Percentiles rank a stretch among this genome's conserved stretches.
phyloP scores from a whole-genome alignment of 2,329 filamentous ascomycete species.

The Fonsecaea multimorphosa region DNA sequence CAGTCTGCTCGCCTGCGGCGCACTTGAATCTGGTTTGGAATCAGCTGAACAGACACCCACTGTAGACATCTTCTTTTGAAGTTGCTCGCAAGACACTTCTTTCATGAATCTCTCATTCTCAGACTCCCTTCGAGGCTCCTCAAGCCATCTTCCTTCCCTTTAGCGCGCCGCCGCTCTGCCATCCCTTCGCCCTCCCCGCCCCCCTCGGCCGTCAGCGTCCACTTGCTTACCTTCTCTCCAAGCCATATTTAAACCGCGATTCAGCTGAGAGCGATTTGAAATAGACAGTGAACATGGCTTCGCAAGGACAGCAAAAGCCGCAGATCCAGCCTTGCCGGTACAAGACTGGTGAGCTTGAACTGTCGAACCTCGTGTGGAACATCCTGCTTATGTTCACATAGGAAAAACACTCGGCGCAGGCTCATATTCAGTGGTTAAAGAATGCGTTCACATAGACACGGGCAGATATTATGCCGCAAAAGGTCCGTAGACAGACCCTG shows the following conservation, averaged over 20 bases:
- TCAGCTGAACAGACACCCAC: constrained; percentile 17
- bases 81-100: neutral
- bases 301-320: constrained; percentile 46
- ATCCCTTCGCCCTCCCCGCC: neutral
- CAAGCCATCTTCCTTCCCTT: neutral
- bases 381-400: constrained; percentile 24
- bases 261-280: neutral
- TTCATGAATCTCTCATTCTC: neutral
- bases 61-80: constrained; percentile 1
- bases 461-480: constrained; percentile 98
- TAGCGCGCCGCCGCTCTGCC: too few relatives aligned
- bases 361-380: neutral
- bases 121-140: neutral
- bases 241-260: neutral
- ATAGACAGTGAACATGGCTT: constrained; percentile 2
- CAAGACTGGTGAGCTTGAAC: constrained; percentile 70
- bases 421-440: constrained; percentile 97
- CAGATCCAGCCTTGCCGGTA: constrained; percentile 95
- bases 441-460: constrained; percentile 98
- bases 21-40: constrained; percentile 3
- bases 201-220: neutral
- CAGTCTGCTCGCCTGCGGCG: neutral
- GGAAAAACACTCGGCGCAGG: constrained; percentile 94
- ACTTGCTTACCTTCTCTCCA: constrained; percentile 6
- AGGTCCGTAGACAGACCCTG: constrained; percentile 31